Evolutionary conservation across 2,329 filamentous ascomycete species (phyloP), one percentile per base, ranked within the genome.

Genomic region (Ophiostoma quercus): DNA sequence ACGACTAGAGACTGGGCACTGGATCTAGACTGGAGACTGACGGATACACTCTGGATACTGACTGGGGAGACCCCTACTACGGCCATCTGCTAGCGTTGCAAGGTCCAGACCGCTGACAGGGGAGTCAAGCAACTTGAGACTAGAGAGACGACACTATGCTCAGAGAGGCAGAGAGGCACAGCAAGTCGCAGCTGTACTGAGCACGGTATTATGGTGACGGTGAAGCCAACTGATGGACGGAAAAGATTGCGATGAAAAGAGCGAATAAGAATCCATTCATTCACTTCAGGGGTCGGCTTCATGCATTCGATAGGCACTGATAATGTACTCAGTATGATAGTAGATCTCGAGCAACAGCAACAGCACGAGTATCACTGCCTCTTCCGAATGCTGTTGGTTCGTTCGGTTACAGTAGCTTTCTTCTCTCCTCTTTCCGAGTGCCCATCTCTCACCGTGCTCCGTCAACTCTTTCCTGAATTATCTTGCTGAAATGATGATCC

Each of bases 51-150:
- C n/a, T 12, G 51, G 51, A 25, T 25, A 25, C n/a, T 25, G 22
- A 25, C 51, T 57, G 51, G 51, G 51, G 51, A 57, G 51, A 57
- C 51, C 51, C 51, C 51, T 57, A 57, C 51, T 57, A 29, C 51
- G 51, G 7, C 51, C 51, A 57, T 57, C n/a, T 57, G 16, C 12
- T 57, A 57, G 51, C 51, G 51, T 57, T 57, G 22, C n/a, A 57
- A 25, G 51, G 51, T 22, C 22, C 19, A 25, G 51, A 29, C 51
- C 51, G 51, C 19, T 47, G 43, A 47, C 51, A 57, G 51, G 51
- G 51, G 51, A 22, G 22, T 12, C 9, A 19, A 54, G 16, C 16
- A 16, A 43, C 12, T 14, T 19, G 43, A 19, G 43, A 47, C 41
- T 47, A 19, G 41, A 41, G 39, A 41, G 39, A 41, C 11, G 39